Conservation (phyloP, 345 rosid genomes). For the Bruguiera parviflora region DNA sequence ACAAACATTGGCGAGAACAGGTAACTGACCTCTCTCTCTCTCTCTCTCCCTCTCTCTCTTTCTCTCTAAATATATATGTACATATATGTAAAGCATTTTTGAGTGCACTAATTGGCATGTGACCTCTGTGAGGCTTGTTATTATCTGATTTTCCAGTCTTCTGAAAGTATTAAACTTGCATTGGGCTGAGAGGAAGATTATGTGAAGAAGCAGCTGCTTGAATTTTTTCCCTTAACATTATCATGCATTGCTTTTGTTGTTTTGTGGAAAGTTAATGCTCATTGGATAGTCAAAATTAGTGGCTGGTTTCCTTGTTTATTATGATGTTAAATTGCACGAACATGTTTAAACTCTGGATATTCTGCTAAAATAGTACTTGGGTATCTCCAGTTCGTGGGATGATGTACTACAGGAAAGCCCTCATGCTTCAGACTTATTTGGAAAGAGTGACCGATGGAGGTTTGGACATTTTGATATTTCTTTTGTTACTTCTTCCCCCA, state of each 20-base stretch:
- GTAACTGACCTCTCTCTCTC: constrained; percentile 28
- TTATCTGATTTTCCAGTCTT: background rate
- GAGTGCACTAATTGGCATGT: background rate
- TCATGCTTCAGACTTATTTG: constrained; percentile 87
- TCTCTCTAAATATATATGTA: background rate
- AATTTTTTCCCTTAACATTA: background rate
- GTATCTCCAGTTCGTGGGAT: constrained; percentile 84
- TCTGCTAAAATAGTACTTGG: constrained; percentile 9
- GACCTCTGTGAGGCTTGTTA: background rate
- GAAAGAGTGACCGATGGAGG: constrained; percentile 72
- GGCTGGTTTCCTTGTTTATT: background rate
- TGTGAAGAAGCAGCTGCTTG: background rate
- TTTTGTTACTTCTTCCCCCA: constrained; percentile 12
- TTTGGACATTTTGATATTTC: constrained; percentile 29
- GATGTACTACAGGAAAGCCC: constrained; percentile 99
- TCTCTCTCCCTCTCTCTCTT: background rate
- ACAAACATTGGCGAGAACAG: constrained; percentile 95
- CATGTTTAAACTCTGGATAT: background rate
- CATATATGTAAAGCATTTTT: background rate
- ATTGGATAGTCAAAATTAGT: too few relatives aligned
- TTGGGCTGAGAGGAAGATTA: background rate
- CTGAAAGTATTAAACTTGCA: background rate
- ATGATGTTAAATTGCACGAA: constrained; percentile 1
- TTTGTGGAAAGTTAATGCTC: background rate
- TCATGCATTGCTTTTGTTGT: background rate